phyloP scores from a whole-genome alignment of 2,329 filamentous ascomycete genomes.

The Mollisiaceae sp. region DNA sequence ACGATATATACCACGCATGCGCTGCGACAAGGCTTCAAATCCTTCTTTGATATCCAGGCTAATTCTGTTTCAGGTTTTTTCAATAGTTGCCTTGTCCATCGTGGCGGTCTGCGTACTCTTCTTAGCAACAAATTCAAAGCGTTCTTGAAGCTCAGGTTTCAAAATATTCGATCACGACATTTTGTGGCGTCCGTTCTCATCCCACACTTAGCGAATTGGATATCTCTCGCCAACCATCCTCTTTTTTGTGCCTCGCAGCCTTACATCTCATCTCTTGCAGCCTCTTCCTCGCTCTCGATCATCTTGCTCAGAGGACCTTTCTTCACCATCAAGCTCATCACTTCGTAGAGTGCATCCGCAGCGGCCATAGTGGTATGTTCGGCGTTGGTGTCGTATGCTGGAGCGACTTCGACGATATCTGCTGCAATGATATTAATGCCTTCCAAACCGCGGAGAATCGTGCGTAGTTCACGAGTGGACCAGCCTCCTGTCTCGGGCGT shows the following conservation, averaged over 20 bases:
- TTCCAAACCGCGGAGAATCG: conserved; percentile 72
- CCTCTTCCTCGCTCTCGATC: conserved; percentile 35
- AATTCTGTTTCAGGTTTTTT: conserved; percentile 59
- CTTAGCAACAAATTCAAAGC: conserved; percentile 50
- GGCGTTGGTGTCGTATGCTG: conserved; percentile 74
- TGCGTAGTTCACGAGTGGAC: conserved; percentile 74
- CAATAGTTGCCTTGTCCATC: conserved; percentile 64
- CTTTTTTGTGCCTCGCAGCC: background rate
- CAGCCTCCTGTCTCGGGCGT: conserved; percentile 79
- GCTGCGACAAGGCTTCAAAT: background rate
- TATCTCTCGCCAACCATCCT: background rate
- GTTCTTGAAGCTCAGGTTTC: conserved; percentile 25
- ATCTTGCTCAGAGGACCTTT: conserved; percentile 68
- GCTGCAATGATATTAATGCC: conserved; percentile 71
- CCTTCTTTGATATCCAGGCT: background rate
- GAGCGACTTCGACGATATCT: conserved; percentile 77
- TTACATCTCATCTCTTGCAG: conserved; percentile 34
- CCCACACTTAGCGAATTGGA: background rate
- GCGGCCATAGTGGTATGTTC: conserved; percentile 77
- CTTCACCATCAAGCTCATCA: conserved; percentile 84
- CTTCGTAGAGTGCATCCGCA: conserved; percentile 73
- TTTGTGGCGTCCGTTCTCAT: background rate
- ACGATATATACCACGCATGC: background rate
- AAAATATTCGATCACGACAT: conserved; percentile 1
- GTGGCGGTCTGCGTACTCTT: conserved; percentile 69